Evolutionary conservation across 2,329 filamentous ascomycete species (phyloP).

Genomic region (Microsporum canis): DNA sequence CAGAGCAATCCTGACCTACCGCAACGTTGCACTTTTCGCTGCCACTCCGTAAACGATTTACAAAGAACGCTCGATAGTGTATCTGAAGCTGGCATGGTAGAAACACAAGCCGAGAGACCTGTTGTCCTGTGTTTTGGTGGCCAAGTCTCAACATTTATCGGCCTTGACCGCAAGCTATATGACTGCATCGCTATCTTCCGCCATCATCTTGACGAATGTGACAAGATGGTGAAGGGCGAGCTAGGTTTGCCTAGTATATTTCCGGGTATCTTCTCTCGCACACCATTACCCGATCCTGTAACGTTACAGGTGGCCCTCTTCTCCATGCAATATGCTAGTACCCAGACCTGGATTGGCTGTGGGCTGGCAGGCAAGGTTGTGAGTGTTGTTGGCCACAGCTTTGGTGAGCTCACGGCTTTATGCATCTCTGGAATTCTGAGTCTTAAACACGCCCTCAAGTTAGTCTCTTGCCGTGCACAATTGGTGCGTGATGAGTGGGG

Average conservation of each 20-base stretch:
- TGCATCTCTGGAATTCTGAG: conserved; percentile 23
- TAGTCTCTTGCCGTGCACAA: conserved; percentile 24
- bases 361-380: conserved; percentile 17
- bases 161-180: conserved; percentile 21
- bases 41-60: neutral
- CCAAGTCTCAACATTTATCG: conserved; percentile 23
- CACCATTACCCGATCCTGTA: conserved; percentile 11
- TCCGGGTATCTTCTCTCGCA: conserved; percentile 15
- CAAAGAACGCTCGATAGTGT: neutral
- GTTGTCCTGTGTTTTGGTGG: conserved; percentile 31
- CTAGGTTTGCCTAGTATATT: conserved; percentile 19
- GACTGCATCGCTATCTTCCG: conserved; percentile 20
- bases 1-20: conserved; percentile 13
- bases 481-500: conserved; percentile 8
- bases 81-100: too few relatives aligned
- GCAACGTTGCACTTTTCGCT: conserved; percentile 7
- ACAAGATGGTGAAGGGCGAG: conserved; percentile 15
- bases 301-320: conserved; percentile 29
- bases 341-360: conserved; percentile 28
- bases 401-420: conserved; percentile 29
- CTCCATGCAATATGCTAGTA: conserved; percentile 29
- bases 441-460: conserved; percentile 20
- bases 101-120: conserved; percentile 4
- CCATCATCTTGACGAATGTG: conserved; percentile 27
- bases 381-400: conserved; percentile 19